Evolutionary conservation across 1,284 basidiomycete genomes (phyloP).

Genomic region (Sphagnurus paluster): DNA sequence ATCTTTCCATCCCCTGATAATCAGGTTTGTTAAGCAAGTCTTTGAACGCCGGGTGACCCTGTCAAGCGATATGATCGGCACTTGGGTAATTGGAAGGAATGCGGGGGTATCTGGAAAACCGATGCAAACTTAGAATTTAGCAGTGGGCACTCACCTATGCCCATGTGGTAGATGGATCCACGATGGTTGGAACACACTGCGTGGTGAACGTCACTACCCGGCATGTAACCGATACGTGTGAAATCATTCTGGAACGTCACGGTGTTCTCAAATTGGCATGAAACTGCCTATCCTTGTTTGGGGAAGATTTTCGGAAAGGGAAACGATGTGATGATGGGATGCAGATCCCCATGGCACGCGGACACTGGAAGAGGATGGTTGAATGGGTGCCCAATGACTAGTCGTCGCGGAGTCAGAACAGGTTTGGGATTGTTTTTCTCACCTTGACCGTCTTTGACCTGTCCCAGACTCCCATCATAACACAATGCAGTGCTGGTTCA

Average conservation of each 20-base stretch:
- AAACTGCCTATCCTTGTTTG: conserved; percentile 10
- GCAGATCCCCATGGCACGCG: conserved; percentile 19
- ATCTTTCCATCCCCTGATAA: conserved; percentile 13
- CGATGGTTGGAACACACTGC: too few species aligned
- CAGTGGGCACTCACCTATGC: not conserved
- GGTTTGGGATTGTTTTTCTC: not conserved
- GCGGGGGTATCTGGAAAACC: conserved; percentile 16
- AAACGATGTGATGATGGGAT: conserved; percentile 9
- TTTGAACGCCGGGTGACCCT: conserved; percentile 14
- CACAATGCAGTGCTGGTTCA: not conserved
- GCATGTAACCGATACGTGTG: conserved; percentile 4
- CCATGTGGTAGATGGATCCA: conserved; percentile 11
- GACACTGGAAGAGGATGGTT: too few species aligned
- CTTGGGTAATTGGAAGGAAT: conserved; percentile 16
- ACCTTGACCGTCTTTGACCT: not conserved
- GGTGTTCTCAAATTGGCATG: not conserved
- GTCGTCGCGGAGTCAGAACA: conserved; percentile 15
- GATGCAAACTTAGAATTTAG: conserved; percentile 10
- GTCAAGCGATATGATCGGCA: conserved; percentile 19
- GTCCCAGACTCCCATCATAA: not conserved
- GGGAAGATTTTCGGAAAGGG: conserved; percentile 17
- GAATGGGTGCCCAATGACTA: not conserved
- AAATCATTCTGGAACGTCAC: conserved; percentile 9
- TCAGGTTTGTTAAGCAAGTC: not conserved
- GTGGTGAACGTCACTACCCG: conserved; percentile 6